phyloP scores from a whole-genome alignment of 2,329 filamentous ascomycete species.

The Venturia asperata region DNA sequence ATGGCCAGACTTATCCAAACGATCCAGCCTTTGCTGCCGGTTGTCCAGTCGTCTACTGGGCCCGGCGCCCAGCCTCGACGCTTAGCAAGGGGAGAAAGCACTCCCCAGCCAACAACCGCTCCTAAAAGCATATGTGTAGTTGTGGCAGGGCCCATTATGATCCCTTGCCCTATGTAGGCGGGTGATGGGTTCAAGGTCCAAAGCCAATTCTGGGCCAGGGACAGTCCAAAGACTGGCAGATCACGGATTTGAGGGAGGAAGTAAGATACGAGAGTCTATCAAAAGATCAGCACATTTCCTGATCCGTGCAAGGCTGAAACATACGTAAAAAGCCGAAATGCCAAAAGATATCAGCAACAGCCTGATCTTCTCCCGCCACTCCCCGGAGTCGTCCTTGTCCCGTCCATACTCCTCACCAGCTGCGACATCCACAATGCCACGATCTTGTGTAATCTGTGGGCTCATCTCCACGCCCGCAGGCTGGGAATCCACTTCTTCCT shows the following conservation, averaged over 20 bases:
- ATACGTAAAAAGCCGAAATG: constrained; percentile 48
- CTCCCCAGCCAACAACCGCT: constrained; percentile 79
- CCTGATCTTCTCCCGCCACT: constrained; percentile 57
- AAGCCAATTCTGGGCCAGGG: constrained; percentile 72
- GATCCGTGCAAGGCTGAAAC: constrained; percentile 23
- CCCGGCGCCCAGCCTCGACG: constrained; percentile 82
- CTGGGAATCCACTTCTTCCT: not conserved
- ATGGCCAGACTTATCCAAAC: constrained; percentile 94
- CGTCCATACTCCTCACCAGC: constrained; percentile 30
- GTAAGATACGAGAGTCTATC: constrained; percentile 74
- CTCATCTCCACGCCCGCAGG: constrained; percentile 1
- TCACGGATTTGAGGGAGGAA: constrained; percentile 80
- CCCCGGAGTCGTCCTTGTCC: constrained; percentile 34
- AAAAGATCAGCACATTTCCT: constrained; percentile 17
- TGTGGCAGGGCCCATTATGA: constrained; percentile 96
- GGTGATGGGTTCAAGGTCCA: constrained; percentile 96
- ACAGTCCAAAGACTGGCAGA: constrained; percentile 75
- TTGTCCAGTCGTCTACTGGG: constrained; percentile 78
- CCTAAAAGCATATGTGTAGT: constrained; percentile 94
- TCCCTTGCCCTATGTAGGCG: constrained; percentile 95
- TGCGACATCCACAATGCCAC: constrained; percentile 11
- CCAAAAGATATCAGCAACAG: constrained; percentile 53
- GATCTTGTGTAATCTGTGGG: not conserved
- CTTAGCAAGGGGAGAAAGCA: constrained; percentile 86
- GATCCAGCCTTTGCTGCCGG: constrained; percentile 95